Percentiles rank a stretch among this genome's conserved stretches.
Evolutionary conservation across 441 rosid species (phyloP).

Genomic region (Codiaeum variegatum): DNA sequence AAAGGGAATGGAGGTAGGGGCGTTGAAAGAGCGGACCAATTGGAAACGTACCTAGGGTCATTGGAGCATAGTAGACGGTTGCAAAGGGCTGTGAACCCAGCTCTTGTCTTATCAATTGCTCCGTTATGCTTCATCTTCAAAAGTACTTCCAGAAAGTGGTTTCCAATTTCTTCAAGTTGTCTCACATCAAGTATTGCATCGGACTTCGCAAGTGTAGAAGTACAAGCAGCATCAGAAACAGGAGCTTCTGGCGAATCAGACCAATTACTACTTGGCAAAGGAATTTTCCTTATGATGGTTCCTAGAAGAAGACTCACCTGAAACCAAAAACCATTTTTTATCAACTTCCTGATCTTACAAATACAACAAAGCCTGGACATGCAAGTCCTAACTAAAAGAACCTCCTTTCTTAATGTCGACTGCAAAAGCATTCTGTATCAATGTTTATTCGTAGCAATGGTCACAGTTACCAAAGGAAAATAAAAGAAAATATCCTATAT

Average conservation of each 20-base stretch:
- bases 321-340: constrained; percentile 22
- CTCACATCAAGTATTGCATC: constrained; percentile 65
- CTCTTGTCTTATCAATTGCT: constrained; percentile 99
- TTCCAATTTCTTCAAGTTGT: constrained; percentile 86
- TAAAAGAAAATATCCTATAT: constrained; percentile 1
- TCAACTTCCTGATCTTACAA: not conserved
- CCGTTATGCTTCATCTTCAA: constrained; percentile 97
- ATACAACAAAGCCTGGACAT: not conserved
- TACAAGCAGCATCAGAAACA: constrained; percentile 35
- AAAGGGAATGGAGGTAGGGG: not conserved
- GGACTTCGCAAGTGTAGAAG: constrained; percentile 25
- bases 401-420: not conserved
- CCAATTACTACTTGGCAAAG: constrained; percentile 55
- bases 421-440: not conserved
- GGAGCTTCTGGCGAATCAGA: constrained; percentile 31
- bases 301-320: constrained; percentile 97
- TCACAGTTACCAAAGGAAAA: not conserved
- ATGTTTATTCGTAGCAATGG: constrained; percentile 12
- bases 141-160: constrained; percentile 95
- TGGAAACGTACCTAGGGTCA: constrained; percentile 54
- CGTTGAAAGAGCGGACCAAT: not conserved
- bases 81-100: constrained; percentile 96
- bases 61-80: constrained; percentile 94
- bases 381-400: constrained; percentile 5
- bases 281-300: constrained; percentile 84